Base-by-base conservation (phyloP, 208 protist genomes). In the Hexamita inflata region DNA sequence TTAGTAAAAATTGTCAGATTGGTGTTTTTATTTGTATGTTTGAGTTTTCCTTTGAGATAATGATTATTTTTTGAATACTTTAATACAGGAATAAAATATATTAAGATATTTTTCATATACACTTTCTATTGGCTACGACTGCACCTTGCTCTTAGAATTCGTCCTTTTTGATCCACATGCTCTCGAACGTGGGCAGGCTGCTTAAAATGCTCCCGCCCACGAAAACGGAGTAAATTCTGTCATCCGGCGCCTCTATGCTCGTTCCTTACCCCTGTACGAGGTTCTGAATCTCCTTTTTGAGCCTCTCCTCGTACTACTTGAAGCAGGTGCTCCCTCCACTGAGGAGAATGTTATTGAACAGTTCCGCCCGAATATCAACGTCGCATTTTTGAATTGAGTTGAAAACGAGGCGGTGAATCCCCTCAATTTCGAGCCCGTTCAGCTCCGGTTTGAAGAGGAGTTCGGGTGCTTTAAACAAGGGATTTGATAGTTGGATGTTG, bases 91-190 rank as follows among this genome's bases (percentile, higher is more conserved):
- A n/a, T n/a, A n/a, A n/a, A n/a, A n/a, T n/a, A n/a, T n/a, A n/a
- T n/a, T n/a, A n/a, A n/a, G n/a, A n/a, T n/a, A n/a, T n/a, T n/a
- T n/a, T n/a, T 53, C 45, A 82, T 34, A 59, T 94, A 85, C 95
- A 98, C 82, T 97, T 97, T 81, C 88, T 90, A 86, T 97, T 92
- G 32, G 97, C 90, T 74, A 97, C 95, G 42, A 84, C 83, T 13
- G 93, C 88, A 35, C 95, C 95, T 58, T 82, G 81, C 84, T 98
- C 95, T 67, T 97, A 91, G 81, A 96, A 98, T 82, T 98, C 94
- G 75, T 92, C 85, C 86, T 96, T 95, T 74, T 91, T 91, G 77
- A 98, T 94, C 92, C 94, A 98, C 88, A 94, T 93, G 70, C 92
- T 85, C 74, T 93, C 85, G 85, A 98, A 98, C 30, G 91, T 93